Conservation (phyloP, 2,329 filamentous ascomycete species). For the Paecilomyces formosus region DNA sequence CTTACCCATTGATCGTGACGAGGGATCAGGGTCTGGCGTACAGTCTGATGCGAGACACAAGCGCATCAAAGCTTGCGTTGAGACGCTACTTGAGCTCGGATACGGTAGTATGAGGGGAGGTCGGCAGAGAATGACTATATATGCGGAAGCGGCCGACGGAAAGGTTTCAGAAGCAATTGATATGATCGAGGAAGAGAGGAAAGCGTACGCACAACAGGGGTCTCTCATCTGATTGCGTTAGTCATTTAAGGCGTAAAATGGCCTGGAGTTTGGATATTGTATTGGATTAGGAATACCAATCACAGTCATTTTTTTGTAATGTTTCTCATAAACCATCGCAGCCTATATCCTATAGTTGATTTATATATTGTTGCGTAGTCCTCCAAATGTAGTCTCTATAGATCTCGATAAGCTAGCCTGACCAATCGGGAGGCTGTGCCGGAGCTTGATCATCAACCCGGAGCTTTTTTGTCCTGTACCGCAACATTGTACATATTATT, state of each 20-base stretch:
- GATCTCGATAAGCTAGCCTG: not conserved
- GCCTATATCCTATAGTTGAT: too few relatives aligned
- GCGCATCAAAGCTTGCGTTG: constrained; percentile 30
- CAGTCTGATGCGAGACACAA: constrained; percentile 5
- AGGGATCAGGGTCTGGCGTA: not conserved
- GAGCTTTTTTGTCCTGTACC: not conserved
- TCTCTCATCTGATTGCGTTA: constrained; percentile 6
- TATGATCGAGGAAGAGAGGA: constrained; percentile 44
- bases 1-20: not conserved
- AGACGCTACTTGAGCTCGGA: constrained; percentile 32
- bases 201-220: constrained; percentile 27
- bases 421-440: not conserved
- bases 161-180: constrained; percentile 40
- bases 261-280: not conserved
- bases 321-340: not conserved
- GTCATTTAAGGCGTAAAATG: not conserved
- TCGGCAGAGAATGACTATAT: constrained; percentile 32
- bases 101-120: constrained; percentile 31
- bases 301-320: not conserved
- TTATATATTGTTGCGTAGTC: too few relatives aligned
- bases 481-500: not conserved
- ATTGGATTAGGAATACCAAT: not conserved
- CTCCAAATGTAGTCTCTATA: too few relatives aligned
- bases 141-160: constrained; percentile 38
- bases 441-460: not conserved